Percentiles rank a stretch among this genome's conserved stretches.
These are phyloP conservation scores for Alternaria sp. DNA, from an alignment of 2,329 filamentous ascomycete species.

Conservation along the genomic window DNA sequence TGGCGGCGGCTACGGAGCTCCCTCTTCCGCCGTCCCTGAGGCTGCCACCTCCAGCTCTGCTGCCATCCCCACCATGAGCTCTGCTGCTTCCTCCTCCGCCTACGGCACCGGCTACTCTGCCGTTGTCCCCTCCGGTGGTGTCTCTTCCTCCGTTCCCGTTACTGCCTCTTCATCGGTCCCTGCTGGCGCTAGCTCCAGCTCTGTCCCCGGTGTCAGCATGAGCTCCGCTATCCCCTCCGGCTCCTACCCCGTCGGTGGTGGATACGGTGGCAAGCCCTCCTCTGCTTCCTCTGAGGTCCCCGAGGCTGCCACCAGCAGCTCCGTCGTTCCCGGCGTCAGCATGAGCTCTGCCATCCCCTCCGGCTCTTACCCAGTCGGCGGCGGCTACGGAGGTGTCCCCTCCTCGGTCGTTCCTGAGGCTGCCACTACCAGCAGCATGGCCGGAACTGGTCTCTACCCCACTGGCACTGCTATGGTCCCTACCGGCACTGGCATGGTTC, in stretches of 20 bases:
- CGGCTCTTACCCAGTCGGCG: not conserved
- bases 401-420: constrained; percentile 3
- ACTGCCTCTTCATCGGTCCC: not conserved
- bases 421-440: constrained; percentile 1
- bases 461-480: constrained; percentile 40
- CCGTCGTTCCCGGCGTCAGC: constrained; percentile 4
- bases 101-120: constrained; percentile 6
- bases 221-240: constrained; percentile 32
- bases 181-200: constrained; percentile 1
- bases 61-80: not conserved
- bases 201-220: constrained; percentile 15
- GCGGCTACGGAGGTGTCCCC: not conserved
- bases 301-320: constrained; percentile 3
- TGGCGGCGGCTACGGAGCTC: constrained; percentile 9
- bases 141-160: constrained; percentile 12
- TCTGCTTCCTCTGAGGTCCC: not conserved
- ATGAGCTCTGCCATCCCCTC: constrained; percentile 36
- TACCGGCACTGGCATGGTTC: constrained; percentile 39
- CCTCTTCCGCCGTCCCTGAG: not conserved
- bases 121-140: not conserved
- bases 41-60: constrained; percentile 1
- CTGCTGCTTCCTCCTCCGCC: constrained; percentile 3
- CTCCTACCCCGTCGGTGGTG: not conserved
- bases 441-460: constrained; percentile 23
- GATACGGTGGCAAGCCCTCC: not conserved